These are phyloP conservation scores for Phialocephala subalpina DNA, from an alignment of 2,329 filamentous ascomycete genomes.

Conservation along the genomic window DNA sequence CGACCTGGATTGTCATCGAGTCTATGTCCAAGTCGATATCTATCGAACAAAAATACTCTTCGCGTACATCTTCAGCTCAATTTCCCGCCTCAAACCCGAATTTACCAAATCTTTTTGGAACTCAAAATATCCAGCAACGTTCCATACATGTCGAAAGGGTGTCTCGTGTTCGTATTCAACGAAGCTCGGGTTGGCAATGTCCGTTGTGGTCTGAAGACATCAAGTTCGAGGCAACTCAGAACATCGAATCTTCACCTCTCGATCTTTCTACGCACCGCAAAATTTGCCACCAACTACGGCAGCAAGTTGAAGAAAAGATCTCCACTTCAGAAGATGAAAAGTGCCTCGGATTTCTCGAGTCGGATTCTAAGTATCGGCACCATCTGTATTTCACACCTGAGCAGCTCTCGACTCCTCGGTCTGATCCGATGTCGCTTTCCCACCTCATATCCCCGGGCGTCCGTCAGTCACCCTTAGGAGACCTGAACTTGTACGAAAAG, in stretches of 20 bases:
- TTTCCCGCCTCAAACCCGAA: not conserved
- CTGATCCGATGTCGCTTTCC: not conserved
- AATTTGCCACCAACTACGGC: not conserved
- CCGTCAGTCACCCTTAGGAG: not conserved
- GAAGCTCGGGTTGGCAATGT: not conserved
- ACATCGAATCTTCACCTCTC: not conserved
- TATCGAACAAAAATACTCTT: not conserved
- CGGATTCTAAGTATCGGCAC: conserved; percentile 2
- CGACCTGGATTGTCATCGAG: conserved; percentile 2
- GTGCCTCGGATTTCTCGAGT: not conserved
- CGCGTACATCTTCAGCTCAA: not conserved
- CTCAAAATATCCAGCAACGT: not conserved
- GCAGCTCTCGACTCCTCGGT: not conserved
- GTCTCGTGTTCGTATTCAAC: conserved; percentile 1
- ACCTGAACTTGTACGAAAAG: conserved; percentile 5
- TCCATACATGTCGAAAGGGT: conserved; percentile 1
- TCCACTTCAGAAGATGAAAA: not conserved
- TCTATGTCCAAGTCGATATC: not conserved
- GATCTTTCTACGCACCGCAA: not conserved
- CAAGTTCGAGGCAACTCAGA: not conserved
- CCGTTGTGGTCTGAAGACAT: not conserved
- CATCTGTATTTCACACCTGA: not conserved
- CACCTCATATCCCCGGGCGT: not conserved
- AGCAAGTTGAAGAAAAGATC: not conserved
- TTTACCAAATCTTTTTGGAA: not conserved